phyloP scores from a whole-genome alignment of 495 filamentous ascomycete species.

The Xylaria palmicola region DNA sequence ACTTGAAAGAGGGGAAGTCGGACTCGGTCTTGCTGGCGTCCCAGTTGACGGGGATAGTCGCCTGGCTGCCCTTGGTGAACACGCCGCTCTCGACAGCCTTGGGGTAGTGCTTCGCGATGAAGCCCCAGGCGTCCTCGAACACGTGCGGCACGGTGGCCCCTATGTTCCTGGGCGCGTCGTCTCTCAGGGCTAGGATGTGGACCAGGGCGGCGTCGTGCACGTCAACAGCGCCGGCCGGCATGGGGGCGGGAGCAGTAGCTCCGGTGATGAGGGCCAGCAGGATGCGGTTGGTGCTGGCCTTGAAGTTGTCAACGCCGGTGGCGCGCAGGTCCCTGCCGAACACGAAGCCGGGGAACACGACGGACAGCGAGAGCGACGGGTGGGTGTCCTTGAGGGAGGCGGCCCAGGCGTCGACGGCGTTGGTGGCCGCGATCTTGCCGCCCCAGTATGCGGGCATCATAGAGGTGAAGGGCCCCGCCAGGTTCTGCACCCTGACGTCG shows the following conservation, averaged over 20 bases:
- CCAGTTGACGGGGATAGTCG: slow-evolving; percentile 23
- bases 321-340: neutral
- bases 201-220: slow-evolving; percentile 40
- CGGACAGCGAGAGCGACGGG: neutral
- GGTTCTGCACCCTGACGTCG: neutral
- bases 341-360: slow-evolving; percentile 4
- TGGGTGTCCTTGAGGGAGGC: neutral
- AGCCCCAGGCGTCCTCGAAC: slow-evolving; percentile 3
- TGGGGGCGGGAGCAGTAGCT: neutral
- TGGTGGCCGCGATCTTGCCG: slow-evolving; percentile 1
- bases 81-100: slow-evolving; percentile 22
- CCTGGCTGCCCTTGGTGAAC: slow-evolving; percentile 18
- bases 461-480: neutral
- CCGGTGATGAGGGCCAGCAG: neutral
- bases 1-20: slow-evolving; percentile 41
- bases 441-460: neutral
- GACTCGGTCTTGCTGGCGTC: slow-evolving; percentile 40
- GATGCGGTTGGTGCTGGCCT: neutral
- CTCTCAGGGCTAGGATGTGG: slow-evolving; percentile 33
- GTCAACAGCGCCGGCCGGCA: slow-evolving; percentile 29
- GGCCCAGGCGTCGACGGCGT: neutral
- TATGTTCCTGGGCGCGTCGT: slow-evolving; percentile 10
- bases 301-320: neutral
- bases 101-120: slow-evolving; percentile 19
- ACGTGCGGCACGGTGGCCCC: neutral